phyloP scores from a whole-genome alignment of 495 filamentous ascomycete species.

The Hypoxylon lienhwacheense region DNA sequence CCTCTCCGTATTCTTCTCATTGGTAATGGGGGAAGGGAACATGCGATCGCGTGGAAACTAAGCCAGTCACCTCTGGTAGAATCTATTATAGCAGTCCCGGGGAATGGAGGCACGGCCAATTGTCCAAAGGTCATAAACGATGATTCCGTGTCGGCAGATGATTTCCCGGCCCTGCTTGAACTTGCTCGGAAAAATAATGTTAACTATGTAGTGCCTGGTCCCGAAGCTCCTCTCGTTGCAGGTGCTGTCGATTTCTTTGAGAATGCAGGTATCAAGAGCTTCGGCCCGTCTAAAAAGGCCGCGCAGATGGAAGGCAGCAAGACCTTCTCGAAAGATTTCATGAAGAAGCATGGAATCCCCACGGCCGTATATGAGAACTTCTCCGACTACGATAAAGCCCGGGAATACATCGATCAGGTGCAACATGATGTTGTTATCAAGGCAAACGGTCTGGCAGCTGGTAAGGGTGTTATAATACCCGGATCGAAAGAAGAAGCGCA shows the following conservation, averaged over 20 bases:
- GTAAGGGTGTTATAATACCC: conserved; percentile 91
- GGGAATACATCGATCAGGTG: conserved; percentile 72
- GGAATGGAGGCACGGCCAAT: conserved; percentile 86
- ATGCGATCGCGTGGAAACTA: conserved; percentile 94
- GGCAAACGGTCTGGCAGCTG: conserved; percentile 81
- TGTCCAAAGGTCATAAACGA: conserved; percentile 74
- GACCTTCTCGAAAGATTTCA: conserved; percentile 97
- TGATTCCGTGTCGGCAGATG: conserved; percentile 62
- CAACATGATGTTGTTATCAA: conserved; percentile 85
- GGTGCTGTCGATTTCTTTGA: conserved; percentile 85
- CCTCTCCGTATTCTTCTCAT: conserved; percentile 73
- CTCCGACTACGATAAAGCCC: conserved; percentile 74
- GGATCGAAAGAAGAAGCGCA: conserved; percentile 78
- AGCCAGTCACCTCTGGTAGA: conserved; percentile 72
- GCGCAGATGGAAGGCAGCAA: conserved; percentile 95
- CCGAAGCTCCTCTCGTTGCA: conserved; percentile 91
- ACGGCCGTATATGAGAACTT: conserved; percentile 92
- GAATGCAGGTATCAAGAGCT: conserved; percentile 75
- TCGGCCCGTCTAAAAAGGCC: conserved; percentile 83
- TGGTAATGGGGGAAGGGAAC: conserved; percentile 91
- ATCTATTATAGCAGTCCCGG: conserved; percentile 68
- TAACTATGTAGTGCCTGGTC: conserved; percentile 87
- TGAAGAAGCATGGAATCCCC: conserved; percentile 86
- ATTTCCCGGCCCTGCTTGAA: conserved; percentile 75
- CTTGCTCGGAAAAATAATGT: conserved; percentile 72